phyloP scores from a whole-genome alignment of 2,329 filamentous ascomycete genomes.

The Fusarium multiceps region DNA sequence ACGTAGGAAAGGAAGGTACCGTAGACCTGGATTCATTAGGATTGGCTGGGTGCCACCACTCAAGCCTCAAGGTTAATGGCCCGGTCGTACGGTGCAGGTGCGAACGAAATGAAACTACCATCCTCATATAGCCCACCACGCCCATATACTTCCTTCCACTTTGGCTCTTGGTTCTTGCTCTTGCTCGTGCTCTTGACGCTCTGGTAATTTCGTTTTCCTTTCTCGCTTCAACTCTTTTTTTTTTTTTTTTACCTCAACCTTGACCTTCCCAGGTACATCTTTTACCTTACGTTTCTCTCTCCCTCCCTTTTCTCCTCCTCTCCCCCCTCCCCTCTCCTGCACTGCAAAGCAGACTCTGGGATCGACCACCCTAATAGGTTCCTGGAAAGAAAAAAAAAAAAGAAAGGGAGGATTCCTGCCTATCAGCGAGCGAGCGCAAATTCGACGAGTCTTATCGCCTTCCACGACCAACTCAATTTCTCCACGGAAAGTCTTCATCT shows the following conservation, averaged over 20 bases:
- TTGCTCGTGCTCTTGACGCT: slow-evolving; percentile 31
- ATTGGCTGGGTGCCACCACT: slow-evolving; percentile 28
- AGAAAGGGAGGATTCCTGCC: slow-evolving; percentile 14
- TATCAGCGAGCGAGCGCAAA: slow-evolving; percentile 33
- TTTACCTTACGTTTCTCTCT: background rate
- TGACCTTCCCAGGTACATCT: background rate
- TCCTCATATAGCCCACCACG: slow-evolving; percentile 44
- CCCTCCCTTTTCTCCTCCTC: slow-evolving; percentile 3
- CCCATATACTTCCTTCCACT: slow-evolving; percentile 34
- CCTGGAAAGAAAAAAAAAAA: slow-evolving; percentile 7
- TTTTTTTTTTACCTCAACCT: background rate
- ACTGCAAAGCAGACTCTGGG: slow-evolving; percentile 12
- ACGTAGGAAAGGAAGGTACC: slow-evolving; percentile 27
- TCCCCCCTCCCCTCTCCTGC: slow-evolving; percentile 4
- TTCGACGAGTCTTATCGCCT: slow-evolving; percentile 27
- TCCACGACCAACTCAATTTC: slow-evolving; percentile 11
- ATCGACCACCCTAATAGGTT: slow-evolving; percentile 23
- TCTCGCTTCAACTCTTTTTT: slow-evolving; percentile 33
- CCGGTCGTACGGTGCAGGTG: slow-evolving; percentile 42
- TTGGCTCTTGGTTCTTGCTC: slow-evolving; percentile 28
- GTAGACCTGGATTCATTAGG: slow-evolving; percentile 32
- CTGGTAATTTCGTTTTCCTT: slow-evolving; percentile 38
- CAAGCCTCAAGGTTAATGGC: slow-evolving; percentile 40
- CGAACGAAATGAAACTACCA: slow-evolving; percentile 40
- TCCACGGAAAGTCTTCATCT: slow-evolving; percentile 34